phyloP scores from a whole-genome alignment of 192 early-diverging fungal genomes.

The Lobosporangium transversale region DNA sequence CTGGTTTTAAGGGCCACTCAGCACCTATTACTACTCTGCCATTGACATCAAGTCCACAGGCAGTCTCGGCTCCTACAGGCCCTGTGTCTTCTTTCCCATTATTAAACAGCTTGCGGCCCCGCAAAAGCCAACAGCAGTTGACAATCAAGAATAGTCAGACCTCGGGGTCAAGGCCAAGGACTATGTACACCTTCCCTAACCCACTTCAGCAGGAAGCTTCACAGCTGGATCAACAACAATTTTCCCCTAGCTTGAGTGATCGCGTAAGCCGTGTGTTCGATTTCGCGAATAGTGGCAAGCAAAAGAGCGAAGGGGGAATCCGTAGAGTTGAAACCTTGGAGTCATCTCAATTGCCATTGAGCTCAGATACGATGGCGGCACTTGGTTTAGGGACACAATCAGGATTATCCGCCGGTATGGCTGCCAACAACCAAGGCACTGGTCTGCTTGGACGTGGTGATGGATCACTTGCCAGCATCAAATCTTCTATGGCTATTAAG shows the following conservation, averaged over 20 bases:
- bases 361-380: constrained; percentile 36
- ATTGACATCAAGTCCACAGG: constrained; percentile 19
- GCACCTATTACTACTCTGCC: constrained; percentile 12
- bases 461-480: constrained; percentile 25
- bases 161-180: constrained; percentile 25
- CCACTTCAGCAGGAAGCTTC: constrained; percentile 10
- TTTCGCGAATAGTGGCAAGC: constrained; percentile 11
- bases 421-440: background rate
- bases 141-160: background rate
- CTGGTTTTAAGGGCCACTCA: constrained; percentile 1
- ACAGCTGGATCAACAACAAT: constrained; percentile 4
- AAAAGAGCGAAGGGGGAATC: background rate
- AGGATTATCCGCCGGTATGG: constrained; percentile 27
- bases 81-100: constrained; percentile 36
- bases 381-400: constrained; percentile 33
- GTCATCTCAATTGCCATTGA: constrained; percentile 25
- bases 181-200: constrained; percentile 12
- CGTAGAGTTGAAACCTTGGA: constrained; percentile 24
- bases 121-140: constrained; percentile 41
- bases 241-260: constrained; percentile 16
- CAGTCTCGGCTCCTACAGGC: constrained; percentile 15
- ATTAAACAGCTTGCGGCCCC: constrained; percentile 38
- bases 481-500: constrained; percentile 44
- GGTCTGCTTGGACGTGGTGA: constrained; percentile 15
- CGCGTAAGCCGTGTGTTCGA: constrained; percentile 48